These are phyloP conservation scores for Epichloe bromicola DNA, from an alignment of 2,329 filamentous ascomycete genomes.

Conservation along the genomic window DNA sequence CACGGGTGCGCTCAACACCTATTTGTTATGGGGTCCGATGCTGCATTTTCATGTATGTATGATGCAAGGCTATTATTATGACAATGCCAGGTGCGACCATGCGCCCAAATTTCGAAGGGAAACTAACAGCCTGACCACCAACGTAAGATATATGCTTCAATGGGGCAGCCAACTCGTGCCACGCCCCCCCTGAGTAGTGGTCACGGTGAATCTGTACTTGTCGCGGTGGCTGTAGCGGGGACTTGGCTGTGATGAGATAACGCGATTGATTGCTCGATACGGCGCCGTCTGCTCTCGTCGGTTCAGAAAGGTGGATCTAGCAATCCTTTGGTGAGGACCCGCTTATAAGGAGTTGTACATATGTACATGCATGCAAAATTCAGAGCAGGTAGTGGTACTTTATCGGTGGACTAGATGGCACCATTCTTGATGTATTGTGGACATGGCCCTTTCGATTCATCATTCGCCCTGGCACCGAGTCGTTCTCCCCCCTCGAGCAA, in stretches of 20 bases:
- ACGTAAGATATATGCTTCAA: not conserved
- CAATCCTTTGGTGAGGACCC: constrained; percentile 3
- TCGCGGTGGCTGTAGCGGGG: not conserved
- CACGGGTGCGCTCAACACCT: no score
- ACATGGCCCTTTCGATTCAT: not conserved
- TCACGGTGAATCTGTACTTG: not conserved
- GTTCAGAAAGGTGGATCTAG: constrained; percentile 2
- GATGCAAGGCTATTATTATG: not conserved
- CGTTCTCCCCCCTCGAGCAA: constrained; percentile 2
- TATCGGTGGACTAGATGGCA: not conserved
- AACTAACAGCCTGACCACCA: not conserved
- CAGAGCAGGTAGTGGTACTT: constrained; percentile 1
- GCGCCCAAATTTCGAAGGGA: not conserved
- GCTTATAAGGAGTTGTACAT: not conserved
- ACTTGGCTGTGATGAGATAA: not conserved
- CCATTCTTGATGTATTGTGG: not conserved
- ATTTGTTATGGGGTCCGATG: not conserved
- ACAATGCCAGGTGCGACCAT: not conserved
- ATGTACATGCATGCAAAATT: not conserved
- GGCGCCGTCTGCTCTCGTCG: constrained; percentile 6
- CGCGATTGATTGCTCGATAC: not conserved
- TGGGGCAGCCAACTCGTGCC: no score
- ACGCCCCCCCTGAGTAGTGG: no score
- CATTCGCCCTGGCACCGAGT: constrained; percentile 2
- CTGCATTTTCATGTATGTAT: not conserved